phyloP scores from a whole-genome alignment of 305 asterid species.

The Lippia alba region DNA sequence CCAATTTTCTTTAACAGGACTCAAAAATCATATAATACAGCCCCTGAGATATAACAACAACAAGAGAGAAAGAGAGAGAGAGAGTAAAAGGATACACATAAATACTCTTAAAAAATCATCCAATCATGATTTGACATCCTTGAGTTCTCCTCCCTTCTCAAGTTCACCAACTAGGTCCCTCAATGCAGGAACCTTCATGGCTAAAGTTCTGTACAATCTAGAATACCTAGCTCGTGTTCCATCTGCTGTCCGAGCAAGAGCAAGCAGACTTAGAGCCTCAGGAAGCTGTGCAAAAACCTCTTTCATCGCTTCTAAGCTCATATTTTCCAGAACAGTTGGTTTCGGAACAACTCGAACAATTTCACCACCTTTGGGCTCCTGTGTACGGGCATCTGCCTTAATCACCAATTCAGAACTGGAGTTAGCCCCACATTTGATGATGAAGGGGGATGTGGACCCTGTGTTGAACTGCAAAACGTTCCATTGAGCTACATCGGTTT shows the following conservation, averaged over 20 bases:
- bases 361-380: conserved; percentile 98
- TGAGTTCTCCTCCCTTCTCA: conserved; percentile 85
- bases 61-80: conserved; percentile 1
- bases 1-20: conserved; percentile 13
- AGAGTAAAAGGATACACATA: conserved; percentile 6
- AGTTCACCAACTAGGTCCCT: conserved; percentile 93
- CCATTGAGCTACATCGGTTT: conserved; percentile 93
- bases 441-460: conserved; percentile 87
- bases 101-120: neutral
- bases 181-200: conserved; percentile 96
- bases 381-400: conserved; percentile 87
- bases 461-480: conserved; percentile 95
- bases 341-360: conserved; percentile 87
- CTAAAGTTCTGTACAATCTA: conserved; percentile 88
- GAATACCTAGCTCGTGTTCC: conserved; percentile 97
- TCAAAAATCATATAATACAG: neutral
- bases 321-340: conserved; percentile 74
- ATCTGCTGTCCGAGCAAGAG: conserved; percentile 91
- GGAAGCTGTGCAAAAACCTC: conserved; percentile 78
- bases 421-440: conserved; percentile 96
- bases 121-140: conserved; percentile 69
- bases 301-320: conserved; percentile 83
- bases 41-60: conserved; percentile 27
- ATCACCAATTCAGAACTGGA: conserved; percentile 86
- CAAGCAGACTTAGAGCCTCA: conserved; percentile 83